Base-by-base conservation (phyloP, 495 filamentous ascomycete genomes). In the Aspergillus ostianus region DNA sequence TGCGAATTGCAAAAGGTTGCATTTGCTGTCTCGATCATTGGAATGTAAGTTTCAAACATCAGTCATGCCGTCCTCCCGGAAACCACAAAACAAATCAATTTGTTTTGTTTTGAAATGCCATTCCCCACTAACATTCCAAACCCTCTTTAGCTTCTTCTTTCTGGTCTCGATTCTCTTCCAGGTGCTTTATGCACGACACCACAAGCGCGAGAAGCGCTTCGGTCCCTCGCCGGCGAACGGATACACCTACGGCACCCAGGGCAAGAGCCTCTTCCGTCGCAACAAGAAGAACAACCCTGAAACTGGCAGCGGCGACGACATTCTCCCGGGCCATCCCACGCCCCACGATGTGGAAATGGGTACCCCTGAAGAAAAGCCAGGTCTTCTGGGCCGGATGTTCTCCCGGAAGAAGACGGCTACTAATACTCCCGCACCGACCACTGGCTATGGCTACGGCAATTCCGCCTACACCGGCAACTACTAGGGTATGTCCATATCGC, bases 21-120 rank as follows among this genome's bases (percentile, higher is more conserved):
- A 18, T 87, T 97, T 63, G 88, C 87, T 3, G 88, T 92, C n/a
- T 78, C 90, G 0, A 87, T 96, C 59, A 81, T 90, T 57, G 87
- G 80, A 67, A 81, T 89, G 90, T 93, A 78, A 86, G 89, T 82
- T 32, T 10, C 10, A 41, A 41, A 41, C 36, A 7, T 32, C 30
- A 0, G 4, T 41, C 36, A 41, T 41, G 36, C 36, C 36, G 15
- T 4, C 36, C 36, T 13, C 36, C 9, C 15, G 2, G 13, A 41
- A 41, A 0, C 12, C 36, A 41, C 6, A 41, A 15, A 15, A 41
- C 0, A 15, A 15, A 41, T n/a, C 10, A 15, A 15, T 41, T 41
- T 41, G 36, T 41, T 41, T 41, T 41, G 36, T 41, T 13, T 41
- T 17, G 8, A 15, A 41, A 15, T 41, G 9, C 0, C 3, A 41